Evolutionary conservation across 306 rosid species (phyloP), one percentile per base, ranked within the genome.

Genomic region (Pterocarpus santalinus): DNA sequence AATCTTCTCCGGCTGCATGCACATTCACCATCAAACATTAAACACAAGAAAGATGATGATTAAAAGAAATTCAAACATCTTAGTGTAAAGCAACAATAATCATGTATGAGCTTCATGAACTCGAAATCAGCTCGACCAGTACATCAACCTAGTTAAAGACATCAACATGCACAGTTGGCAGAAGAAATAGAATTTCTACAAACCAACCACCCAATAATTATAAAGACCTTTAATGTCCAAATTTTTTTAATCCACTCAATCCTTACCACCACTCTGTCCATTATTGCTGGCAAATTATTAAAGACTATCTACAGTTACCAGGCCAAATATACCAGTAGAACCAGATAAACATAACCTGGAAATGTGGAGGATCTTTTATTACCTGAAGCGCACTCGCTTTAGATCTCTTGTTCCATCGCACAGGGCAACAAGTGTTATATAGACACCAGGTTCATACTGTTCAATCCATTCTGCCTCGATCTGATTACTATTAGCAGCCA

Each of bases 311-410:
- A 65, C 33, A 71, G 2, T 39, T 60, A 39, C 43, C 34, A 49
- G 53, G 53, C 35, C 65, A 79, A 38, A 47, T 57, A 67, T 68
- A 63, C 1, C 22, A 13, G 39, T 28, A 49, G 75, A 85, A 70
- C 2, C 35, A 79, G 46, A 76, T n/a, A 65, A 62, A 47, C 71
- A 66, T 43, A 60, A 43, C 56, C 36, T 5, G n/a, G 52, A 49
- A 60, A 85, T 44, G 49, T 63, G 35, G 84, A 78, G 46, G 5
- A 7, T 46, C 15, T 8, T 51, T 34, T 13, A 79, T 73, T 92
- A 95, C 99, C 99, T 95, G 96, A 95, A 95, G 84, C 99, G 98
- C 82, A 95, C 99, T 80, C 99, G 91, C 87, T 90, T 92, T 44
- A 95, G 90, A 82, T 92, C 97, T 83, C 97, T 87, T 9, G 98